Conservation (phyloP, 805 yeast genomes). For the Priceomyces haplophilus region DNA sequence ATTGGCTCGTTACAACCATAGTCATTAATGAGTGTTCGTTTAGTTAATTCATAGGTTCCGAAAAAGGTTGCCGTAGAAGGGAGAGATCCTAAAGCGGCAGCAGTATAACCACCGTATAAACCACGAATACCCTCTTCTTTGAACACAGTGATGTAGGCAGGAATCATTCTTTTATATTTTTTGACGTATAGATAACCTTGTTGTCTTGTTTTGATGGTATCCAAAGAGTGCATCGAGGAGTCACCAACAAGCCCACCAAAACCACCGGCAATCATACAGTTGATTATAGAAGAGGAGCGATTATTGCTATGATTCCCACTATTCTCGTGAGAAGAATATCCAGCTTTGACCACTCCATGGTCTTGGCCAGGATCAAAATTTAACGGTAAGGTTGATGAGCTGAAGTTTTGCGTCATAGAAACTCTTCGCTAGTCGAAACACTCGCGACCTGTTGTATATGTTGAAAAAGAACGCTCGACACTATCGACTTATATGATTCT, state of each 20-base stretch:
- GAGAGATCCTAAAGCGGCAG: constrained; percentile 88
- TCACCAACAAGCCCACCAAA: constrained; percentile 94
- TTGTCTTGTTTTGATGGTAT: constrained; percentile 94
- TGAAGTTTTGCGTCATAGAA: constrained; percentile 22
- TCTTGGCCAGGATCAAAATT: constrained; percentile 28
- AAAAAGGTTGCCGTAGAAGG: constrained; percentile 96
- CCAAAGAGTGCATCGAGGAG: constrained; percentile 89
- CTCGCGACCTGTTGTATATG: background rate
- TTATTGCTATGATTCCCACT: constrained; percentile 6
- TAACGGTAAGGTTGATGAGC: constrained; percentile 36
- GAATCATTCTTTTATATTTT: constrained; percentile 71
- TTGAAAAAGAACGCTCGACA: no score
- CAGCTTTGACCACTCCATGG: constrained; percentile 7
- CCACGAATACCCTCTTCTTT: constrained; percentile 88
- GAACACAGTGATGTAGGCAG: constrained; percentile 74
- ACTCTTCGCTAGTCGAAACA: background rate
- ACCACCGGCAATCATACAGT: constrained; percentile 85
- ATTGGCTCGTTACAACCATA: constrained; percentile 71
- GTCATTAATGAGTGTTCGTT: constrained; percentile 64
- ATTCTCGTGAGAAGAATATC: constrained; percentile 1
- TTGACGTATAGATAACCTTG: constrained; percentile 78
- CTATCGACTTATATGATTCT: no score
- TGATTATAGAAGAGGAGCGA: constrained; percentile 43
- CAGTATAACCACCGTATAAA: constrained; percentile 85
- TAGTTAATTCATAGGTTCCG: constrained; percentile 81